These are phyloP conservation scores for Saccharum officinarum DNA, from an alignment of 176 grass and related monocot genomes.

Conservation along the genomic window DNA sequence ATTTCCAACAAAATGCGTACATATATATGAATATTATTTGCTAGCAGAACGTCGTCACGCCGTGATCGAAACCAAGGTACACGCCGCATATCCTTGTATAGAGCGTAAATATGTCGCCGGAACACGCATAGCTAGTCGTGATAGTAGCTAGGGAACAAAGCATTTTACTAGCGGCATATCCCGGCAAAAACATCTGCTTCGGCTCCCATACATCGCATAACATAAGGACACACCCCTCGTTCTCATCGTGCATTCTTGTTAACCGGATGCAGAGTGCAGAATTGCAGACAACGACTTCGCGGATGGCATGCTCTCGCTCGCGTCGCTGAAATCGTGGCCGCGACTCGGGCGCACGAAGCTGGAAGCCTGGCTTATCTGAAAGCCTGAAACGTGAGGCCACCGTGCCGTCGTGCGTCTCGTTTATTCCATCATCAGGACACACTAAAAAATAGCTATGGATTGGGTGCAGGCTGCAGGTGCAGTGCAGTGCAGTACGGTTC, in stretches of 20 bases:
- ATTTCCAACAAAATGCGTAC: no score
- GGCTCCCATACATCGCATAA: not conserved
- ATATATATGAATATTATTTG: no score
- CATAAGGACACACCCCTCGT: not conserved
- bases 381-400: not conserved
- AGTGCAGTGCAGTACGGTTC: no score
- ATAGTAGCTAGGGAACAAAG: conserved; percentile 4
- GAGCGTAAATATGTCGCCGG: not conserved
- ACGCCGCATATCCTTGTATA: no score
- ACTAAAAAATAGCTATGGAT: not conserved
- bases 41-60: no score
- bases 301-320: not conserved
- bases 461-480: no score
- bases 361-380: not conserved
- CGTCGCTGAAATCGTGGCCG: conserved; percentile 19
- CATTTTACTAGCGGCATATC: conserved; percentile 1
- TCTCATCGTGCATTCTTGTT: not conserved
- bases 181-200: not conserved
- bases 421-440: not conserved
- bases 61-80: no score
- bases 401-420: not conserved
- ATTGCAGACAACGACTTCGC: not conserved
- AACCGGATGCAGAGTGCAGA: not conserved
- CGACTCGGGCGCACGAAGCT: conserved; percentile 15
- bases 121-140: not conserved